These are phyloP conservation scores for Trifolium pratense DNA, from an alignment of 306 rosid genomes.

Conservation along the genomic window DNA sequence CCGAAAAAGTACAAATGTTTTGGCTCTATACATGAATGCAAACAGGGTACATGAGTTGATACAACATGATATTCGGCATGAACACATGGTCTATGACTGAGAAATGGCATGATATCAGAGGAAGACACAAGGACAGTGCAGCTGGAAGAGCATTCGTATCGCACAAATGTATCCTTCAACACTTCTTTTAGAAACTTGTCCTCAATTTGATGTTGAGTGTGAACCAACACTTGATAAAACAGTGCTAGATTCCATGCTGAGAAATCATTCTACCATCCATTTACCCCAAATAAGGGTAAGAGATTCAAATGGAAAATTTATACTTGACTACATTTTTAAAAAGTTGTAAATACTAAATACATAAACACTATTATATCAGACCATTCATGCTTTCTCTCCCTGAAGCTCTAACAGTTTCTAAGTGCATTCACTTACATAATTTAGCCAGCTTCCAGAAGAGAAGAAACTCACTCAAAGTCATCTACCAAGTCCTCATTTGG, in stretches of 20 bases:
- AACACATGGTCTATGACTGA: constrained; percentile 33
- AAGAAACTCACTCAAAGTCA: constrained; percentile 45
- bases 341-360: constrained; percentile 51
- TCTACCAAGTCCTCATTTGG: constrained; percentile 43
- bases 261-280: constrained; percentile 36
- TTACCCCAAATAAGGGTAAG: constrained; percentile 34
- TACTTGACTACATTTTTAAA: constrained; percentile 41
- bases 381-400: constrained; percentile 48
- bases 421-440: constrained; percentile 46
- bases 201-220: constrained; percentile 19
- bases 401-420: constrained; percentile 49
- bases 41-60: constrained; percentile 44
- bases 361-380: constrained; percentile 43
- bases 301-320: constrained; percentile 29
- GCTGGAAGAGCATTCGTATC: constrained; percentile 18
- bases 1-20: constrained; percentile 28
- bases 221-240: neutral
- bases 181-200: constrained; percentile 26
- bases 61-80: constrained; percentile 45
- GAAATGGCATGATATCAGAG: constrained; percentile 19
- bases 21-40: constrained; percentile 46
- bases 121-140: neutral
- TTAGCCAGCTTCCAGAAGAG: constrained; percentile 39
- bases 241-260: constrained; percentile 30
- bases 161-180: constrained; percentile 39